Base-by-base conservation (phyloP, 805 yeast species). In the Ogataea nakhonphanomensis region DNA sequence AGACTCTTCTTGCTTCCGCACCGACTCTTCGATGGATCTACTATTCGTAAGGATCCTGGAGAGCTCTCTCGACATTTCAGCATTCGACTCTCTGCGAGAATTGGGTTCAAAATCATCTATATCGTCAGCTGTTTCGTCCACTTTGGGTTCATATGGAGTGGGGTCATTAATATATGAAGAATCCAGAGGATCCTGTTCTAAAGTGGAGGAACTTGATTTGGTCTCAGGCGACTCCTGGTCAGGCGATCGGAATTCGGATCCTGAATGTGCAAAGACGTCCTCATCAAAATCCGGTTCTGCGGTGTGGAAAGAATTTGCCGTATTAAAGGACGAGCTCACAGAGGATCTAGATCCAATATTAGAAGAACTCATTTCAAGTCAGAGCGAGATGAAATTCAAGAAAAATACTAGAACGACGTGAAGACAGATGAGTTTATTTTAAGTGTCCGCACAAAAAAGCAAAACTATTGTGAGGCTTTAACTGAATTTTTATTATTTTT, bases 31-130 rank as follows among this genome's bases (percentile, higher is more conserved):
- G 49, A 56, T 20, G 52, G 55, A 45, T 9, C 54, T 59, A 20
- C 66, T 60, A 33, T 66, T 66, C 0, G 78, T 74, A 33, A 74
- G 48, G 8, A 65, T 67, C 40, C 73, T 57, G 1, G 77, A 69
- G 5, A 74, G 31, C 29, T 53, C 47, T 30, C 58, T 43, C 2
- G 54, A 41, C 1, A 39, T 17, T 12, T 49, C 46, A 5, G 52
- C 40, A 14, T 48, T 39, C 1, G 58, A 51, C 35, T 55, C 51
- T 9, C 31, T 31, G 11, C 27, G 37, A 8, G 37, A 24, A 30
- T 38, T 42, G 4, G 28, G 33, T 10, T 37, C 40, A 8, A 33
- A 24, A 9, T 37, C 33, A 10, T 34, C 42, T 17, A 17, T 20
- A 24, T 10, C 10, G 7, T 34, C 33, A n/a, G 23, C 45, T 5